These are phyloP conservation scores for Fraxinus albicans DNA, from an alignment of 305 asterid genomes.

Conservation along the genomic window DNA sequence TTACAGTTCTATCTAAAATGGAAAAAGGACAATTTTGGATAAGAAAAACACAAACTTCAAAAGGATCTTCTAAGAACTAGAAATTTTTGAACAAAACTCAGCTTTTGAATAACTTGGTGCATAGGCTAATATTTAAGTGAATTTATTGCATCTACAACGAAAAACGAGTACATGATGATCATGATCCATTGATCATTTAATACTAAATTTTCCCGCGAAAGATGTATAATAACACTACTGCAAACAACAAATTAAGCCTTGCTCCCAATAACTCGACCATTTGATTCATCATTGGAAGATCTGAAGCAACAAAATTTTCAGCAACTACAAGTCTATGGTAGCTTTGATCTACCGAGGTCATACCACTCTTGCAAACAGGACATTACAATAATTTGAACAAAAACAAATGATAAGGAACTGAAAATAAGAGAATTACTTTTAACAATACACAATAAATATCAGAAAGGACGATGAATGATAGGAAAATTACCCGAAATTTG, in stretches of 20 bases:
- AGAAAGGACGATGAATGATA: background rate
- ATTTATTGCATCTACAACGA: background rate
- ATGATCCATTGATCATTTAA: background rate
- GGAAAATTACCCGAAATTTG: conserved; percentile 34
- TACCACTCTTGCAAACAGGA: background rate
- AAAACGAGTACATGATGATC: background rate
- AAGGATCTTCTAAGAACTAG: background rate
- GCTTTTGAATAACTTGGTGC: conserved; percentile 4
- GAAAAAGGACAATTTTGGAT: background rate
- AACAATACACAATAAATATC: background rate
- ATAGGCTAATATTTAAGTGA: background rate
- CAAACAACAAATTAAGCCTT: background rate
- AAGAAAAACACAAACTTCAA: conserved; percentile 10
- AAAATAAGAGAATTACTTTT: conserved; percentile 3
- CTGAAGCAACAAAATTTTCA: background rate
- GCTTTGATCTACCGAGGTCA: background rate
- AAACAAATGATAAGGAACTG: conserved; percentile 4
- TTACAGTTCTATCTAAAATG: background rate
- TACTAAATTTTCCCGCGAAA: background rate
- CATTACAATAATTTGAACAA: background rate
- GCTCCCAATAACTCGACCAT: background rate
- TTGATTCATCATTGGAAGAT: background rate
- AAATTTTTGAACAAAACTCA: background rate
- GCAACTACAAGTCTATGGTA: background rate
- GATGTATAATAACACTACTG: background rate